Evolutionary conservation across 768 basidiomycete genomes (phyloP).

Genomic region (Tulasnella sp.): DNA sequence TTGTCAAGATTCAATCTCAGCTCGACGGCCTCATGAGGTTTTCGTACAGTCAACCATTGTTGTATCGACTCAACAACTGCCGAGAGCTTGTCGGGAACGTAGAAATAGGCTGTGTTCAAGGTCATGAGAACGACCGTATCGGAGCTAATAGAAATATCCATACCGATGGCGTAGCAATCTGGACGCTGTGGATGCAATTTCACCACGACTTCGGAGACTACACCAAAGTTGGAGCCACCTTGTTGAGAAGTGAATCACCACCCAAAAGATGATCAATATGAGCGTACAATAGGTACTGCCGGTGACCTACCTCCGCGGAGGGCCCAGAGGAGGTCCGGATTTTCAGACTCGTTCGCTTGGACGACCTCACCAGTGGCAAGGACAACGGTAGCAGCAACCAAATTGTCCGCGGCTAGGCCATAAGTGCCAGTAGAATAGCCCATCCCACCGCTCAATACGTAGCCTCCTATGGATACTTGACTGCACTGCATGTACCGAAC

Average conservation of each 20-base stretch:
- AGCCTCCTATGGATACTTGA: not conserved
- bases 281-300: not conserved
- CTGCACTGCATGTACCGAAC: not conserved
- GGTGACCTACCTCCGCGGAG: constrained; percentile 9
- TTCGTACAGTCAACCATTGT: not conserved
- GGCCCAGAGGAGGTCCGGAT: constrained; percentile 14
- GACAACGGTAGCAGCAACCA: constrained; percentile 15
- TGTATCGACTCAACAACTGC: not conserved
- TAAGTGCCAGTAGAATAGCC: not conserved
- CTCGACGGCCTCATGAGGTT: not conserved
- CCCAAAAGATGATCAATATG: no score
- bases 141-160: no score
- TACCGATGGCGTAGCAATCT: constrained; percentile 4
- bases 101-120: not conserved
- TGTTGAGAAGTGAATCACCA: not conserved
- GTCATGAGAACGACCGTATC: no score
- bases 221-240: constrained; percentile 18
- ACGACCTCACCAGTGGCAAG: constrained; percentile 15
- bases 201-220: constrained; percentile 5
- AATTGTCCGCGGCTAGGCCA: constrained; percentile 13
- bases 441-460: not conserved
- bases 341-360: not conserved
- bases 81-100: not conserved
- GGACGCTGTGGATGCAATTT: constrained; percentile 1
- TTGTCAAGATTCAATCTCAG: not conserved